phyloP scores from a whole-genome alignment of 2,329 filamentous ascomycete genomes.

The Colletotrichum musae region DNA sequence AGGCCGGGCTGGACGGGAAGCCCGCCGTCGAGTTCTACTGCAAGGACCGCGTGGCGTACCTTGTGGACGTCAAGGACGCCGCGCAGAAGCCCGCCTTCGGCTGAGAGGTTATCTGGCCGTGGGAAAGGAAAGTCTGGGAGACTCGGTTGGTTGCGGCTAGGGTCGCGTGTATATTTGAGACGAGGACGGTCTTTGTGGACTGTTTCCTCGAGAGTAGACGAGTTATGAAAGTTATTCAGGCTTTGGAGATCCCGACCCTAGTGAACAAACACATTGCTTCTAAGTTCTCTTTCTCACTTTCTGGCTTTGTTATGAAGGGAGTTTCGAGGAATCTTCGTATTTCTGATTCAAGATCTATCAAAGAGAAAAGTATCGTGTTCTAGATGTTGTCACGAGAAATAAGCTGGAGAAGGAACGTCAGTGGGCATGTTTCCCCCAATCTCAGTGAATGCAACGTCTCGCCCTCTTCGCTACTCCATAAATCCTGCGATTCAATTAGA shows the following conservation, averaged over 20 bases:
- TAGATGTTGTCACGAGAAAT: neutral
- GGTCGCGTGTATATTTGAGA: no score
- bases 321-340: neutral
- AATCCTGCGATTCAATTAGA: neutral
- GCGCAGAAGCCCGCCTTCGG: conserved; percentile 57
- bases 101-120: neutral
- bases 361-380: neutral
- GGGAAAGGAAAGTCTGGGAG: no score
- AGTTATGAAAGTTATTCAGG: no score
- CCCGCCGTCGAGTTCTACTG: conserved; percentile 67
- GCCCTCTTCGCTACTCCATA: conserved; percentile 8
- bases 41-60: conserved; percentile 63
- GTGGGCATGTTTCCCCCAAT: neutral
- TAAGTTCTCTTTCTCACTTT: no score
- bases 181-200: no score
- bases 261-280: no score
- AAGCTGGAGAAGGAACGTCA: neutral
- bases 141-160: no score
- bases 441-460: conserved; percentile 7
- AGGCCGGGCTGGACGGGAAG: conserved; percentile 57
- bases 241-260: no score
- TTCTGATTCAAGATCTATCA: neutral
- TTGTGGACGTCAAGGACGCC: conserved; percentile 58
- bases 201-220: no score
- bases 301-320: no score